Percentiles rank a stretch among this genome's conserved stretches.
phyloP scores from a whole-genome alignment of 495 filamentous ascomycete genomes.

The Daldinia bambusicola region DNA sequence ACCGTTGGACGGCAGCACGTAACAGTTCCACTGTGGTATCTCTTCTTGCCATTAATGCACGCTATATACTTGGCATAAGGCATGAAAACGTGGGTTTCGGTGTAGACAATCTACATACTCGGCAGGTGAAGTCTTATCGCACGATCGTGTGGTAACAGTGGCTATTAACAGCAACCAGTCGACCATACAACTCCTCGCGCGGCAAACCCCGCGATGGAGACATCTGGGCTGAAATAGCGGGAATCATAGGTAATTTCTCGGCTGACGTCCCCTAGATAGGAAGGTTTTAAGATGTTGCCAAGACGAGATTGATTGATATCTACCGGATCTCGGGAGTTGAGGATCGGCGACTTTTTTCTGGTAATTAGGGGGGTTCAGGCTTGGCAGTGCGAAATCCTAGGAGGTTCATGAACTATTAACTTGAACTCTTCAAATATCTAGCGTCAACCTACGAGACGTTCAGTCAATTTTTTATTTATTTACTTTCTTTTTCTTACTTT shows the following conservation, averaged over 20 bases:
- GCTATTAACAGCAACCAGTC: background rate
- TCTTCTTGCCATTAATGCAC: background rate
- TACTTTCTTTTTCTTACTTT: too few relatives aligned
- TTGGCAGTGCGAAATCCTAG: background rate
- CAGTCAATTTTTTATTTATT: too few relatives aligned
- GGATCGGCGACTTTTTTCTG: background rate
- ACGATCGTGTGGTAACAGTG: background rate
- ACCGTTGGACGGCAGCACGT: background rate
- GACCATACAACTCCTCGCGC: too few relatives aligned
- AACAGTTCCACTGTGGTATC: background rate
- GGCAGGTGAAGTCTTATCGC: background rate
- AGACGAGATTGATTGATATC: background rate
- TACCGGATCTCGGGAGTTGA: constrained; percentile 1
- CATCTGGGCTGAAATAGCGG: background rate
- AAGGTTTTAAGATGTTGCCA: background rate
- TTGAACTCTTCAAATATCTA: background rate
- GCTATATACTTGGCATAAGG: too few relatives aligned
- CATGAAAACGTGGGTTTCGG: too few relatives aligned
- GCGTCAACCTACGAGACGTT: too few relatives aligned
- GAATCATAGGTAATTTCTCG: background rate
- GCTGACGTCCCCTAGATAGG: background rate
- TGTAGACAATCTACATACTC: too few relatives aligned
- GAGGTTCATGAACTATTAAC: background rate
- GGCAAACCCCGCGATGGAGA: background rate
- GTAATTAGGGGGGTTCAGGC: background rate